These are phyloP conservation scores for Plantago lanceolata DNA, from an alignment of 305 asterid genomes.

Conservation along the genomic window DNA sequence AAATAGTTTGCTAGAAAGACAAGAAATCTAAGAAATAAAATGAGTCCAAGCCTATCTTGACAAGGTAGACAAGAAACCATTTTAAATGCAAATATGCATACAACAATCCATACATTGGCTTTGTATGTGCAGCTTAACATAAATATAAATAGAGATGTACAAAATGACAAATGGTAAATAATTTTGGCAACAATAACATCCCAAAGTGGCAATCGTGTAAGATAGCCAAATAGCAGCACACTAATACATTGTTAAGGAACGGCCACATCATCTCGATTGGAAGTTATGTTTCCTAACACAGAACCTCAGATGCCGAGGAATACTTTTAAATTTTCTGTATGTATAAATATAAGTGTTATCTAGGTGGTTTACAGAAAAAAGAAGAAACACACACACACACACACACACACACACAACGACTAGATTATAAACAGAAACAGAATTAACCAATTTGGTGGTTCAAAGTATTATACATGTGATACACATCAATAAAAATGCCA, in stretches of 20 bases:
- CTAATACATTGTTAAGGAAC: not conserved
- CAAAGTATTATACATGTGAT: not conserved
- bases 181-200: not conserved
- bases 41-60: not conserved
- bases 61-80: not conserved
- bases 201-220: not conserved
- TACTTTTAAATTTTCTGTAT: not conserved
- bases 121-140: not conserved
- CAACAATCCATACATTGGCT: not conserved
- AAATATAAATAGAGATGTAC: not conserved
- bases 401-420: not conserved
- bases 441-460: not conserved
- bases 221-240: not conserved
- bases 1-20: conserved; percentile 12
- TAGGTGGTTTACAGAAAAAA: not conserved
- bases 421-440: not conserved
- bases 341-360: not conserved
- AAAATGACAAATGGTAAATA: not conserved
- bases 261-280: not conserved
- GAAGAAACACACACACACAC: not conserved
- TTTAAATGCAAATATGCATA: not conserved
- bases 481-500: not conserved
- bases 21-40: conserved; percentile 8
- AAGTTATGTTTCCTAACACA: not conserved
- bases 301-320: not conserved